Conservation (phyloP, 164 flowering plant genomes). For the Chimonanthus salicifolius region DNA sequence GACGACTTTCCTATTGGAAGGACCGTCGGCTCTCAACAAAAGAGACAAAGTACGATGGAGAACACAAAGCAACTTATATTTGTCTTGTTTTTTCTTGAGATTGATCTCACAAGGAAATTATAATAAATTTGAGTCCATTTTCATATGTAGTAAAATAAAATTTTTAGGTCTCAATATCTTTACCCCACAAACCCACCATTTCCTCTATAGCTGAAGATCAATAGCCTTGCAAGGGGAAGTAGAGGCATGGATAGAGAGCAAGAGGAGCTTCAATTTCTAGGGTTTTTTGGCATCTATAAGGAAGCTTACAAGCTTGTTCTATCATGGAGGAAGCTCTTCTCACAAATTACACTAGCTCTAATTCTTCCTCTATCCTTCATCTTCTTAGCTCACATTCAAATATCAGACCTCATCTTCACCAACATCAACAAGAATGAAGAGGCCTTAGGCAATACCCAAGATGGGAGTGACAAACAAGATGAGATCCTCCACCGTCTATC, state of each 20-base stretch:
- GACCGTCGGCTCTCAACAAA: too few relatives aligned
- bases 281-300: slow-evolving; percentile 19
- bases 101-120: too few relatives aligned
- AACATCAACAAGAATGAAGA: slow-evolving; percentile 11
- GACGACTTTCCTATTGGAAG: too few relatives aligned
- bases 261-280: slow-evolving; percentile 26
- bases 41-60: too few relatives aligned
- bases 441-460: background rate
- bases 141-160: too few relatives aligned
- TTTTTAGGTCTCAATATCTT: background rate
- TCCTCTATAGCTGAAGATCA: background rate
- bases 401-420: slow-evolving; percentile 10
- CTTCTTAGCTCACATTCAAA: slow-evolving; percentile 16
- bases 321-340: slow-evolving; percentile 22
- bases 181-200: background rate
- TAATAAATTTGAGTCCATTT: too few relatives aligned
- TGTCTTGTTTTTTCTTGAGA: too few relatives aligned
- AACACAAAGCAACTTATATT: too few relatives aligned
- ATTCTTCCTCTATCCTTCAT: slow-evolving; percentile 26
- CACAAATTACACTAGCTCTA: slow-evolving; percentile 19
- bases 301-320: slow-evolving; percentile 23
- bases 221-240: background rate
- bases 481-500: slow-evolving; percentile 16
- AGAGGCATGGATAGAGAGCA: slow-evolving; percentile 22
- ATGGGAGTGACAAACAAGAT: slow-evolving; percentile 10